phyloP scores from a whole-genome alignment of 2,329 filamentous ascomycete genomes.

The Ascochyta lentis region DNA sequence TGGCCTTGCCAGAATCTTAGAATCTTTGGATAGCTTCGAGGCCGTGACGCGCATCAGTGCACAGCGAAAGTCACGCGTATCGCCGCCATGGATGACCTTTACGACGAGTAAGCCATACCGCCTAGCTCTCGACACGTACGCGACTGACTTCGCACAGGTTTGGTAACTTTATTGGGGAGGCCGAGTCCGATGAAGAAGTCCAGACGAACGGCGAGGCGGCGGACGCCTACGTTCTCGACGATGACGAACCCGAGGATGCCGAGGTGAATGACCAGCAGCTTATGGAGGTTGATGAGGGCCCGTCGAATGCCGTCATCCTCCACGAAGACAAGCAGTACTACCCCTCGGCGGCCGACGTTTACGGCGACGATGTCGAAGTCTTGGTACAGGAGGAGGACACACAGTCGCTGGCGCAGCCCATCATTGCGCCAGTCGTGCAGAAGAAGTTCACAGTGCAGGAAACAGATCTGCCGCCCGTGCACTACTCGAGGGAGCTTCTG shows the following conservation, averaged over 20 bases:
- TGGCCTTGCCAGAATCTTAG: constrained; percentile 20
- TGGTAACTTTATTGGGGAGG: constrained; percentile 97
- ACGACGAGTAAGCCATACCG: constrained; percentile 76
- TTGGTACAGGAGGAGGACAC: constrained; percentile 97
- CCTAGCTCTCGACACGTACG: neutral
- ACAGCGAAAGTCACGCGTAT: constrained; percentile 19
- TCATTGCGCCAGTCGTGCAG: constrained; percentile 88
- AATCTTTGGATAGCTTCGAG: constrained; percentile 40
- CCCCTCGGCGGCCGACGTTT: constrained; percentile 94
- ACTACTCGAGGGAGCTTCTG: constrained; percentile 91
- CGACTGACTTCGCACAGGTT: constrained; percentile 66
- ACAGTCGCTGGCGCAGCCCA: constrained; percentile 88
- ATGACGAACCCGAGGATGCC: constrained; percentile 62
- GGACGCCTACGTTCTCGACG: constrained; percentile 79
- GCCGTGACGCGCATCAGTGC: constrained; percentile 28
- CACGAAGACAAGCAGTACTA: constrained; percentile 99
- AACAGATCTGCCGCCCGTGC: constrained; percentile 84
- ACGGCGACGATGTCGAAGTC: constrained; percentile 92
- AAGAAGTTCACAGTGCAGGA: constrained; percentile 98
- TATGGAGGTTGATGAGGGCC: constrained; percentile 93
- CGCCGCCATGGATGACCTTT: constrained; percentile 85
- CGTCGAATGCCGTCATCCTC: constrained; percentile 94
- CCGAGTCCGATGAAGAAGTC: constrained; percentile 86
- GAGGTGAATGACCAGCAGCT: constrained; percentile 74
- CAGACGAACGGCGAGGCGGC: constrained; percentile 76